phyloP scores from a whole-genome alignment of 2,329 filamentous ascomycete species.

The Nothopassalora personata region DNA sequence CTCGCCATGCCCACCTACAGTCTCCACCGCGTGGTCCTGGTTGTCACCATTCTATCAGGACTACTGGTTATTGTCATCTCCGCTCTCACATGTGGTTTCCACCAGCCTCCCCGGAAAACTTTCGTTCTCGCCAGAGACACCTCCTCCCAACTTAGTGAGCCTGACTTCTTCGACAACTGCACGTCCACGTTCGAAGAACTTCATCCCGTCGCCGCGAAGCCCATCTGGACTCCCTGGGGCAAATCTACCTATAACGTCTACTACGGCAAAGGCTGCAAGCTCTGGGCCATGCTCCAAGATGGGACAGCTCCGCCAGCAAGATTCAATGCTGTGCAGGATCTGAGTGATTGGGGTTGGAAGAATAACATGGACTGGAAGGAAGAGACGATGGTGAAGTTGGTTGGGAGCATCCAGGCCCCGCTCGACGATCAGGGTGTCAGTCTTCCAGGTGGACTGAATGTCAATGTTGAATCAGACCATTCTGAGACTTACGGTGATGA shows the following conservation, averaged over 20 bases:
- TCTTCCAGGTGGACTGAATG: background rate
- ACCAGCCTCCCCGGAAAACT: background rate
- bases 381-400: background rate
- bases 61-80: background rate
- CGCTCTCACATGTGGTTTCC: background rate
- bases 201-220: background rate
- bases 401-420: background rate
- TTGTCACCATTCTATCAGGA: background rate
- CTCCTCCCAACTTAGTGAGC: background rate
- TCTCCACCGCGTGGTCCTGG: background rate
- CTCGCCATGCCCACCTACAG: background rate
- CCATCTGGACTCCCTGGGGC: background rate
- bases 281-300: conserved; percentile 1
- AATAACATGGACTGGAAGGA: background rate
- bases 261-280: conserved; percentile 5
- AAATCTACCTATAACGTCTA: conserved; percentile 1
- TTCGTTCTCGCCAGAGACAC: background rate
- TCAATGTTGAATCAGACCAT: conserved; percentile 1
- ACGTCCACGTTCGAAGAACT: background rate
- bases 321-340: background rate
- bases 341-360: conserved; percentile 2
- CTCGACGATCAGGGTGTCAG: conserved; percentile 1
- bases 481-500: background rate
- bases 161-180: background rate
- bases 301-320: background rate